These are phyloP conservation scores for Metschnikowia amazonensis DNA, from an alignment of 805 yeast genomes.

Conservation along the genomic window DNA sequence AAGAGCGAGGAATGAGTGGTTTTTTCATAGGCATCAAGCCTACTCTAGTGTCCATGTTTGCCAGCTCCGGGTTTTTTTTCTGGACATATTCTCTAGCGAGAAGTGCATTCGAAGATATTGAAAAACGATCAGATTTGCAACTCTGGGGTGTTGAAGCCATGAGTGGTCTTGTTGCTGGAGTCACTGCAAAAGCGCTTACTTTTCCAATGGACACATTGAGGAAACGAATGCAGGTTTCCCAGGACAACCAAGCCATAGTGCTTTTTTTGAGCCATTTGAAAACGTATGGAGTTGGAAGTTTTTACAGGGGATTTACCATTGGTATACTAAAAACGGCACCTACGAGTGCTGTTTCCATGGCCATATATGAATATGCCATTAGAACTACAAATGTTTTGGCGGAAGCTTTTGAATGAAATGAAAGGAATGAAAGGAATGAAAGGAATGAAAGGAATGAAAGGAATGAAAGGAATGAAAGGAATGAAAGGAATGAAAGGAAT, in stretches of 20 bases:
- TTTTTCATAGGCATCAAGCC: slow-evolving; percentile 50
- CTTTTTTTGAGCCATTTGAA: slow-evolving; percentile 39
- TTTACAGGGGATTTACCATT: slow-evolving; percentile 71
- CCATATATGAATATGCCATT: slow-evolving; percentile 53
- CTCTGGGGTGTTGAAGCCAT: slow-evolving; percentile 47
- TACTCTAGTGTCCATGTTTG: slow-evolving; percentile 58
- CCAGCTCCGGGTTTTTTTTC: slow-evolving; percentile 73
- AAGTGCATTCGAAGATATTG: slow-evolving; percentile 26
- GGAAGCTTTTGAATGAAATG: neutral
- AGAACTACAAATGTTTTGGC: slow-evolving; percentile 1
- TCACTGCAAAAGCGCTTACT: slow-evolving; percentile 62
- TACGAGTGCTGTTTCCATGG: slow-evolving; percentile 62
- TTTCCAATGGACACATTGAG: slow-evolving; percentile 87
- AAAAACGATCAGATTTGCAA: slow-evolving; percentile 7
- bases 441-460: too few species aligned
- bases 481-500: too few species aligned
- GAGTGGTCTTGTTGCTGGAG: slow-evolving; percentile 76
- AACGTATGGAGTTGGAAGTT: slow-evolving; percentile 60
- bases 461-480: too few species aligned
- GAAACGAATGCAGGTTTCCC: slow-evolving; percentile 65
- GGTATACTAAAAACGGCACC: slow-evolving; percentile 80
- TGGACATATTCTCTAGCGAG: slow-evolving; percentile 57
- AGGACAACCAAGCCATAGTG: slow-evolving; percentile 18
- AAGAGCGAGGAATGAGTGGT: slow-evolving; percentile 38
- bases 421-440: too few species aligned